phyloP scores from a whole-genome alignment of 441 rosid genomes.

The Gossypium armourianum region DNA sequence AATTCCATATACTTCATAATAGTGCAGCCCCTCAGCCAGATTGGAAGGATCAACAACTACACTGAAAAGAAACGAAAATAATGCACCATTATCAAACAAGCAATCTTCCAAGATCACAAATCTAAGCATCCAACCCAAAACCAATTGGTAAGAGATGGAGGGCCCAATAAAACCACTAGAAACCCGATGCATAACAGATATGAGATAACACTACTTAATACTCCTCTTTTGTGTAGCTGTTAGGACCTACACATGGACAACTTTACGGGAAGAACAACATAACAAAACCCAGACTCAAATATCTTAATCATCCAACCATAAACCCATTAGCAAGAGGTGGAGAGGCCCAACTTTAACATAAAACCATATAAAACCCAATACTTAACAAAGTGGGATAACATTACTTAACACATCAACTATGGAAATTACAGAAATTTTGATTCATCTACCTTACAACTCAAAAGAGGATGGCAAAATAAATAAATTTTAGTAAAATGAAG shows the following conservation, averaged over 20 bases:
- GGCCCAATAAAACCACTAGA: background rate
- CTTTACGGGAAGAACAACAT: background rate
- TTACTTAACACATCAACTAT: background rate
- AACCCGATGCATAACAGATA: background rate
- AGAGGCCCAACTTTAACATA: background rate
- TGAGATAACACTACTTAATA: background rate
- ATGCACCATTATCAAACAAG: constrained; percentile 2
- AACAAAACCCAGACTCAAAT: background rate
- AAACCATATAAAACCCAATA: background rate
- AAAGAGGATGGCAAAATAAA: background rate
- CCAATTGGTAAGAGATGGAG: background rate
- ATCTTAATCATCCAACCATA: background rate
- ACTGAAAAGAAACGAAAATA: constrained; percentile 37
- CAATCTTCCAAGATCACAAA: background rate
- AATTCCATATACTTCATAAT: constrained; percentile 80
- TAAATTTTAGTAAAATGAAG: background rate
- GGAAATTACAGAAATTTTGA: background rate
- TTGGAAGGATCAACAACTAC: constrained; percentile 86
- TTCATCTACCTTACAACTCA: background rate
- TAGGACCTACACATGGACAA: background rate
- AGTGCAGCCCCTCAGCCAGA: constrained; percentile 72
- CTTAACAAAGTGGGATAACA: background rate
- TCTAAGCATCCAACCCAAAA: background rate
- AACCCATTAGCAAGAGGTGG: background rate
- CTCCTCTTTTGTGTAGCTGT: background rate